Percentiles rank a stretch among this genome's conserved stretches.
Conservation (phyloP, 345 rosid genomes). For the Corchorus olitorius region DNA sequence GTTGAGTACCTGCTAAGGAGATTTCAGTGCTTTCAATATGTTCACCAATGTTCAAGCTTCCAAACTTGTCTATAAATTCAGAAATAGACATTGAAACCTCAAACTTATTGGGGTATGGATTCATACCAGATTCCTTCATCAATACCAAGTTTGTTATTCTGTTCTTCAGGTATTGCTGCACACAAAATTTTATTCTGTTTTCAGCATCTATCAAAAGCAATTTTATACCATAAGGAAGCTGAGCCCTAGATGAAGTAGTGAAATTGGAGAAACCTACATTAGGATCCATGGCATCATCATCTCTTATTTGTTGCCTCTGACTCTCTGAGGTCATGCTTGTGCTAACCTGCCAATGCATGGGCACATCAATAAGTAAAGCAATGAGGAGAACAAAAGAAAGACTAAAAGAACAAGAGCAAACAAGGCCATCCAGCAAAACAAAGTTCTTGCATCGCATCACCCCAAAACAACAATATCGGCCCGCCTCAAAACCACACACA, state of each 20-base stretch:
- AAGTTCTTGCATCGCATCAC: no score
- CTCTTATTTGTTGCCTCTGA: background rate
- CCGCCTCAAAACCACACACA: no score
- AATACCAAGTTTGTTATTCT: background rate
- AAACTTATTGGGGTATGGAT: slow-evolving; percentile 8
- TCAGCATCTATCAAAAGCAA: background rate
- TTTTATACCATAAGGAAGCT: background rate
- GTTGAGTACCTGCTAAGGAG: slow-evolving; percentile 15
- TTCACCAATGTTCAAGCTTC: slow-evolving; percentile 6
- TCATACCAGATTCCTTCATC: slow-evolving; percentile 9
- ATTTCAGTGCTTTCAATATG: slow-evolving; percentile 7
- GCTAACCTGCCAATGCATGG: background rate
- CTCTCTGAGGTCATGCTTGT: background rate
- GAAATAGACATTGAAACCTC: background rate
- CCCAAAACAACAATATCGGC: no score
- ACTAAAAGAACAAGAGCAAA: no score
- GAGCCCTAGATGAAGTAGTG: background rate
- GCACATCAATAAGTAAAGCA: background rate
- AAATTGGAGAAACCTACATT: background rate
- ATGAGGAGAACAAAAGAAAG: no score
- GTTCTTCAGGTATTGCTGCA: slow-evolving; percentile 13
- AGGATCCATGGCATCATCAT: slow-evolving; percentile 3
- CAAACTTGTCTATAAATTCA: background rate
- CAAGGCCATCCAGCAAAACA: no score
- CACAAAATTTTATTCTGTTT: background rate